Evolutionary conservation across 768 basidiomycete species (phyloP).

Genomic region (Xerocomellus intermedius): DNA sequence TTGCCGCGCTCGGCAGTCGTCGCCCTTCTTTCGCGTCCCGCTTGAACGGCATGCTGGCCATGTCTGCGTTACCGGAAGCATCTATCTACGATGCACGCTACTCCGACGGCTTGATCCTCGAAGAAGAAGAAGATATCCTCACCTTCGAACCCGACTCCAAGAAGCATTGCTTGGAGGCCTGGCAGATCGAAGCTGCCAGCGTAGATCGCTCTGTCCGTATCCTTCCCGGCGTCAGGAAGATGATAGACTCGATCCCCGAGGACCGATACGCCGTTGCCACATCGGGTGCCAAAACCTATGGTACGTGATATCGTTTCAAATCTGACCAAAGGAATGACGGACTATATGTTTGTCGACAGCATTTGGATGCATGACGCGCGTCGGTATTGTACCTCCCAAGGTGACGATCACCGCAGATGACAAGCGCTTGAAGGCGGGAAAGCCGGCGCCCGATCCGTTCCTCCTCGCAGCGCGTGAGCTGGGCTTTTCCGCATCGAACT

Average conservation of each 20-base stretch:
- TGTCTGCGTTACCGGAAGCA: conserved; percentile 34
- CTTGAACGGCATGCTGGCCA: conserved; percentile 40
- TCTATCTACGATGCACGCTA: conserved; percentile 21
- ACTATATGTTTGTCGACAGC: conserved; percentile 32
- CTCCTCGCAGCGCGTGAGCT: conserved; percentile 59
- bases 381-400: conserved; percentile 63
- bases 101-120: conserved; percentile 31
- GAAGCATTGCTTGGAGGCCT: conserved; percentile 42
- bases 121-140: conserved; percentile 36
- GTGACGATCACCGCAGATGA: conserved; percentile 78
- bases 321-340: background rate
- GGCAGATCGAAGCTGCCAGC: conserved; percentile 53
- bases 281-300: conserved; percentile 70
- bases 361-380: conserved; percentile 67
- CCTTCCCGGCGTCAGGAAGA: conserved; percentile 63
- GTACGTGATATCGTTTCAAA: conserved; percentile 34
- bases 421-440: conserved; percentile 65
- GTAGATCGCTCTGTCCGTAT: conserved; percentile 67
- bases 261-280: conserved; percentile 74
- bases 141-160: conserved; percentile 26
- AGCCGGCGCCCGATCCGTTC: conserved; percentile 64
- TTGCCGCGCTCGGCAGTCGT: conserved; percentile 34
- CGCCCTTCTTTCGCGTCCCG: conserved; percentile 48
- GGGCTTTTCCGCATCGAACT: conserved; percentile 54
- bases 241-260: conserved; percentile 64